Evolutionary conservation across 139 green algal species (phyloP).

Genomic region (Auxenochlorella pyrenoidosa): DNA sequence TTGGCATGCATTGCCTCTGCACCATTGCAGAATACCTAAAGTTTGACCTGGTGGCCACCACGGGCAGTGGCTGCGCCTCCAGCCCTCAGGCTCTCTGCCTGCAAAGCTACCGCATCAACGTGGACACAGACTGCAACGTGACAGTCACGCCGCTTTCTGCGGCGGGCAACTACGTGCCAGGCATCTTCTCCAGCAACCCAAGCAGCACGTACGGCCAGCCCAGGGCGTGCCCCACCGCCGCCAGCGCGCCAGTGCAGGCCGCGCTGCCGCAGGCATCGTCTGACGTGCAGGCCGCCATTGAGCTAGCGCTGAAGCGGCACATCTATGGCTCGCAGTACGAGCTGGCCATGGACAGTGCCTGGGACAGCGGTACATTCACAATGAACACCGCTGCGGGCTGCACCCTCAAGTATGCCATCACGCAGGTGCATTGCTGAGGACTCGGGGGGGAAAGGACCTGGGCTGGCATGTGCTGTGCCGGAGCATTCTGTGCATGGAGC

Average conservation of each 20-base stretch:
- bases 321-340: not conserved
- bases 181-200: slow-evolving; percentile 25
- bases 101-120: not conserved
- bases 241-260: not conserved
- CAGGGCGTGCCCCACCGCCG: not conserved
- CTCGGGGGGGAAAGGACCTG: too few species aligned
- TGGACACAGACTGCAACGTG: not conserved
- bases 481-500: too few species aligned
- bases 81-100: slow-evolving; percentile 5
- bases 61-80: not conserved
- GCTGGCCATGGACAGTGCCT: not conserved
- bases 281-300: not conserved
- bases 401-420: slow-evolving; percentile 11
- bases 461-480: too few species aligned
- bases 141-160: slow-evolving; percentile 1
- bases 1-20: not conserved
- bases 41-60: slow-evolving; percentile 4
- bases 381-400: not conserved
- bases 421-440: not conserved
- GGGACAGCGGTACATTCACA: slow-evolving; percentile 1
- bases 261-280: not conserved
- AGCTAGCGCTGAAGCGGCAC: slow-evolving; percentile 4
- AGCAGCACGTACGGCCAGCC: not conserved
- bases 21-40: slow-evolving; percentile 1
- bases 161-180: not conserved